Conservation (phyloP, 441 rosid genomes). For the Theobroma grandiflorum region DNA sequence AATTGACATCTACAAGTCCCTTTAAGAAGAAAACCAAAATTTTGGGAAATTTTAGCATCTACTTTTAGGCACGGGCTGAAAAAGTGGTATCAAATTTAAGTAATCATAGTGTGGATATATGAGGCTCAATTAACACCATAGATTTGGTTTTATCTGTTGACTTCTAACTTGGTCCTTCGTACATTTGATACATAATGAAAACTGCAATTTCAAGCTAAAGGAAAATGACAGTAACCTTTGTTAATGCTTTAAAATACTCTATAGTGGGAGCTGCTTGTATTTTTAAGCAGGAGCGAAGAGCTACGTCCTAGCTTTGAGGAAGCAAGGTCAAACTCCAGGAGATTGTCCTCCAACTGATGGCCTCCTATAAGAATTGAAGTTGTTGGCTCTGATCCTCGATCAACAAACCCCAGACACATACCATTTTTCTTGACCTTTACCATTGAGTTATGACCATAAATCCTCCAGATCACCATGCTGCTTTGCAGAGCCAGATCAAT, state of each 20-base stretch:
- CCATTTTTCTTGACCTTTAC: constrained; percentile 34
- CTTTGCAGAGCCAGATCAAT: constrained; percentile 28
- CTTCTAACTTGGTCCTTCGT: too few species aligned
- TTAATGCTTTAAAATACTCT: neutral
- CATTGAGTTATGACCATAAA: constrained; percentile 41
- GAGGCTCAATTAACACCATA: too few species aligned
- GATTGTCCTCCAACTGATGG: constrained; percentile 39
- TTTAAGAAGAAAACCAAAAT: too few species aligned
- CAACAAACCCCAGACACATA: constrained; percentile 39
- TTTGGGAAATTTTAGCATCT: too few species aligned
- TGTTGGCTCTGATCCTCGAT: constrained; percentile 28
- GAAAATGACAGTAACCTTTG: neutral
- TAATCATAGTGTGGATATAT: too few species aligned
- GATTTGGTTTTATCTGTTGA: too few species aligned
- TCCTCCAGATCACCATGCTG: constrained; percentile 26
- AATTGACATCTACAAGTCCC: too few species aligned
- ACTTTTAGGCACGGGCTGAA: too few species aligned
- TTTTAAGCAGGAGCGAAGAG: constrained; percentile 30
- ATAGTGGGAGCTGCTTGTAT: constrained; percentile 27
- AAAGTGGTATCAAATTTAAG: too few species aligned
- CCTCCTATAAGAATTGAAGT: constrained; percentile 36
- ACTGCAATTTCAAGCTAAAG: too few species aligned
- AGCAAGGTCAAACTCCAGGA: constrained; percentile 36
- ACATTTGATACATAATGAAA: too few species aligned
- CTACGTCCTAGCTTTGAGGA: constrained; percentile 30